These are phyloP conservation scores for Calocera cornea DNA, from an alignment of 768 basidiomycete genomes.

Conservation along the genomic window DNA sequence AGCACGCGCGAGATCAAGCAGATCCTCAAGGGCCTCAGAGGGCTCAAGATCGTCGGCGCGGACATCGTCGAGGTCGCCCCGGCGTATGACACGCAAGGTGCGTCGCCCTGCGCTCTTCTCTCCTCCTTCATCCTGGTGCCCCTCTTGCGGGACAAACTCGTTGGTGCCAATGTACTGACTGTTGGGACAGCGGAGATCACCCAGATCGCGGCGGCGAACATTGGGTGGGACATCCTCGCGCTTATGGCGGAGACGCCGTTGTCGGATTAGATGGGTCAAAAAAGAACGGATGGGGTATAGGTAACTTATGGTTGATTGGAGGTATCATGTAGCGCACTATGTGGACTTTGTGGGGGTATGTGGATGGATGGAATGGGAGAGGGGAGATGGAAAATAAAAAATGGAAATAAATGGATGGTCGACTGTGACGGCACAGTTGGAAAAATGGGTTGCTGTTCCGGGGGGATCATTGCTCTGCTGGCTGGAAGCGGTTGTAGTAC, in stretches of 20 bases:
- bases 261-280: background rate
- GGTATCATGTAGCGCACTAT: background rate
- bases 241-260: slow-evolving; percentile 25
- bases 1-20: slow-evolving; percentile 27
- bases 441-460: no score
- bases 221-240: slow-evolving; percentile 23
- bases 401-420: background rate
- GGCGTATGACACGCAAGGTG: slow-evolving; percentile 7
- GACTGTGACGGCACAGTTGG: background rate
- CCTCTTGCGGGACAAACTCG: no score
- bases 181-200: slow-evolving; percentile 23
- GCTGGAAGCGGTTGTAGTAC: slow-evolving; percentile 72
- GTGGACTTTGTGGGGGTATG: background rate
- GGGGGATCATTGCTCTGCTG: slow-evolving; percentile 18
- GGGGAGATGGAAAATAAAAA: background rate
- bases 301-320: no score
- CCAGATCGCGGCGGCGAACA: slow-evolving; percentile 22
- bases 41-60: slow-evolving; percentile 28
- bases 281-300: background rate
- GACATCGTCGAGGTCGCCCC: slow-evolving; percentile 26
- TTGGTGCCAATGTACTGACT: background rate
- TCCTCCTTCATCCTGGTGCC: no score
- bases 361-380: background rate
- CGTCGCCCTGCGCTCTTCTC: background rate
- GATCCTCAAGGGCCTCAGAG: slow-evolving; percentile 26